These are phyloP conservation scores for Schwanniomyces yamadae DNA, from an alignment of 805 yeast genomes.

Conservation along the genomic window DNA sequence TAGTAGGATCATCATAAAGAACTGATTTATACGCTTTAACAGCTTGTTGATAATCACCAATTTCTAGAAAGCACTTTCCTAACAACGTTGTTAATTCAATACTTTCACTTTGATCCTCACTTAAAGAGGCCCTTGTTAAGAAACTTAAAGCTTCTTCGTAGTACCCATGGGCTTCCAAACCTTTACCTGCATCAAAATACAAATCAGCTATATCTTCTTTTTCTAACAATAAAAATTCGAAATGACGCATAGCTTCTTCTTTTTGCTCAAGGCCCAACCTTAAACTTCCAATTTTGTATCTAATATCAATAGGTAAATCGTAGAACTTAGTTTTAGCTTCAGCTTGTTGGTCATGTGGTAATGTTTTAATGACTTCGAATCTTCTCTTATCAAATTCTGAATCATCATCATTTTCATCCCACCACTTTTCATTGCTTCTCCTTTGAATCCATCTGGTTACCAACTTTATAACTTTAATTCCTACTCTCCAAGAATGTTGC, in stretches of 20 bases:
- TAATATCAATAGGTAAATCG: slow-evolving; percentile 78
- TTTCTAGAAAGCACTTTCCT: slow-evolving; percentile 75
- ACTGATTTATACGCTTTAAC: slow-evolving; percentile 56
- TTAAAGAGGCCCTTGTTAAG: slow-evolving; percentile 53
- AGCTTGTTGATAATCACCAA: slow-evolving; percentile 67
- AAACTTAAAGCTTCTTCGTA: slow-evolving; percentile 75
- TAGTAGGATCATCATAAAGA: slow-evolving; percentile 54
- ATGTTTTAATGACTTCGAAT: slow-evolving; percentile 24
- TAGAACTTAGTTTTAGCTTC: slow-evolving; percentile 24
- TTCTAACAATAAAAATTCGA: slow-evolving; percentile 54
- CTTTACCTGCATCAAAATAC: slow-evolving; percentile 71
- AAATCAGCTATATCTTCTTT: slow-evolving; percentile 71
- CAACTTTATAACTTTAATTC: slow-evolving; percentile 62
- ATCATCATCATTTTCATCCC: slow-evolving; percentile 69
- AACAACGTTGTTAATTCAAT: slow-evolving; percentile 56
- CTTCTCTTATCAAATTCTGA: slow-evolving; percentile 81
- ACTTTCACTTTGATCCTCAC: slow-evolving; percentile 49
- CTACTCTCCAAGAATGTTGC: slow-evolving; percentile 61
- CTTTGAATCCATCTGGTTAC: slow-evolving; percentile 82
- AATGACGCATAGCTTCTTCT: slow-evolving; percentile 74
- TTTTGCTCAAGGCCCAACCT: slow-evolving; percentile 63
- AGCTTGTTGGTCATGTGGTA: slow-evolving; percentile 20
- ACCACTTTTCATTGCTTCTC: slow-evolving; percentile 61
- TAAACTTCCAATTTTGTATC: slow-evolving; percentile 75
- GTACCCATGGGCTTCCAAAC: slow-evolving; percentile 64